Percentiles rank a stretch among this genome's conserved stretches.
These are phyloP conservation scores for Ilyonectria robusta DNA, from an alignment of 2,329 filamentous ascomycete species.

Conservation along the genomic window DNA sequence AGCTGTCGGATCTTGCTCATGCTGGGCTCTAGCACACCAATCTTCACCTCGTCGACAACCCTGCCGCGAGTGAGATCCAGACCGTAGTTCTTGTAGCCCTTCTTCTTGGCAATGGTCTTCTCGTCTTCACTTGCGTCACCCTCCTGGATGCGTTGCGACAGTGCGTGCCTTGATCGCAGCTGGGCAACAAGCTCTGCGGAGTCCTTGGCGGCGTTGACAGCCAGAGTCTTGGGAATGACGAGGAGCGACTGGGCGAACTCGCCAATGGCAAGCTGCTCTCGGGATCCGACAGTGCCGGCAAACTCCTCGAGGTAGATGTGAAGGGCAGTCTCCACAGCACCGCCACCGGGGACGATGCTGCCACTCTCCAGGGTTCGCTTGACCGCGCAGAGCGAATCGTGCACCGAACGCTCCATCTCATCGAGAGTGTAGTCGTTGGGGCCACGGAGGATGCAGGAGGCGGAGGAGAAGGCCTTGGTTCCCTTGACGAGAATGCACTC, in stretches of 20 bases:
- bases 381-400: slow-evolving; percentile 96
- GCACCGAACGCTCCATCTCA: slow-evolving; percentile 98
- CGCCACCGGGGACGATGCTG: slow-evolving; percentile 95
- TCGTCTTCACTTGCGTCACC: slow-evolving; percentile 88
- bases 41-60: slow-evolving; percentile 93
- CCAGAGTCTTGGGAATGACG: slow-evolving; percentile 94
- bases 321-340: slow-evolving; percentile 97
- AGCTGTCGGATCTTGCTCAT: slow-evolving; percentile 99
- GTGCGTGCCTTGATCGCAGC: slow-evolving; percentile 91
- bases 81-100: slow-evolving; percentile 99
- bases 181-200: slow-evolving; percentile 95
- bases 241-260: slow-evolving; percentile 97
- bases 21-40: slow-evolving; percentile 94
- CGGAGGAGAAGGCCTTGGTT: slow-evolving; percentile 93
- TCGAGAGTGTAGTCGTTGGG: slow-evolving; percentile 97
- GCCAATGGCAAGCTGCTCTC: slow-evolving; percentile 97
- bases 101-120: slow-evolving; percentile 91
- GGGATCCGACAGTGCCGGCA: slow-evolving; percentile 94
- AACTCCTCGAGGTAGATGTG: slow-evolving; percentile 99
- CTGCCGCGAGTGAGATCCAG: slow-evolving; percentile 91
- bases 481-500: slow-evolving; percentile 98
- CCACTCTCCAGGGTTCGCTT: slow-evolving; percentile 98
- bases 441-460: slow-evolving; percentile 95
- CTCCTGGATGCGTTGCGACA: slow-evolving; percentile 92
- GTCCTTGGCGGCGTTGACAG: slow-evolving; percentile 97